A percentile compares a stretch with the other conserved stretches of the same genome.
These are phyloP conservation scores for Acorus calamus DNA, from an alignment of 106 monocot genomes.

Conservation along the genomic window DNA sequence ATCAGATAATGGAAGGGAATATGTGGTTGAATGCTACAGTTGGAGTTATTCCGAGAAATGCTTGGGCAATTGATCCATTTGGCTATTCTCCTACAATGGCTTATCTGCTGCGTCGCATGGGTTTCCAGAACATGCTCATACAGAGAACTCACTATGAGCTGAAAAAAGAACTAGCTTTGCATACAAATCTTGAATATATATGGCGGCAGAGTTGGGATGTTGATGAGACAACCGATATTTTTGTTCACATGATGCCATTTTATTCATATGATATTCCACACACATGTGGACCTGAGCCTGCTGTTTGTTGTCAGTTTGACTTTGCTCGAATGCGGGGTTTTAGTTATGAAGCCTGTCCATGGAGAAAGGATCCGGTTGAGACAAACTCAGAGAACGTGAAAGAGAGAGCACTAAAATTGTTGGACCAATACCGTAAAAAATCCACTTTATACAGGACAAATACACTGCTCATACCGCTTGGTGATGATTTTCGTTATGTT, in stretches of 20 bases:
- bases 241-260: slow-evolving; percentile 99
- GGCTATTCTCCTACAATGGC: slow-evolving; percentile 97
- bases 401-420: slow-evolving; percentile 68
- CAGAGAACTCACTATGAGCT: slow-evolving; percentile 97
- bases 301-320: slow-evolving; percentile 96
- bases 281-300: slow-evolving; percentile 96
- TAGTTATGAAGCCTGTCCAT: slow-evolving; percentile 80
- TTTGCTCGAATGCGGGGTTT: slow-evolving; percentile 82
- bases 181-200: slow-evolving; percentile 74
- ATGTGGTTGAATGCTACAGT: slow-evolving; percentile 90
- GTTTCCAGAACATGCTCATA: slow-evolving; percentile 94
- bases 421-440: slow-evolving; percentile 92
- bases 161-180: slow-evolving; percentile 81
- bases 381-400: slow-evolving; percentile 70
- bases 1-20: slow-evolving; percentile 91
- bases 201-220: slow-evolving; percentile 97
- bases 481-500: slow-evolving; percentile 98
- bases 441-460: slow-evolving; percentile 92
- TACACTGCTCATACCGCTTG: slow-evolving; percentile 83
- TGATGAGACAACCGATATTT: slow-evolving; percentile 87
- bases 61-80: slow-evolving; percentile 98
- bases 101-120: slow-evolving; percentile 85
- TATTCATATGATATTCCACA: slow-evolving; percentile 99
- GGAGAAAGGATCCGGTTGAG: slow-evolving; percentile 79
- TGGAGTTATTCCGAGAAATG: slow-evolving; percentile 81